phyloP scores from a whole-genome alignment of 805 yeast species.

The Cyberlindnera galapagoensis region DNA sequence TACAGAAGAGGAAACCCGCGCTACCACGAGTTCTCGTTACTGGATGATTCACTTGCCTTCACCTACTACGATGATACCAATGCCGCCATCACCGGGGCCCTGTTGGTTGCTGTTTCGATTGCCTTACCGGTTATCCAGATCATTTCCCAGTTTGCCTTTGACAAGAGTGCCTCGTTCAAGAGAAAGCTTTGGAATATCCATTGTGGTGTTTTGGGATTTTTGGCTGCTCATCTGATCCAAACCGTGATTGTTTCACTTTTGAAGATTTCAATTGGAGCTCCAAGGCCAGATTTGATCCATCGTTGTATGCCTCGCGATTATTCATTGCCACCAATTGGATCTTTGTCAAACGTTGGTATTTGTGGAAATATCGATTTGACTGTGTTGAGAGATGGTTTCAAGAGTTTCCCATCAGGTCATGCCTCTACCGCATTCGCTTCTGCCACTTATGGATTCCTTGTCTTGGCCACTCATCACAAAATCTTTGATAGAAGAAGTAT shows the following conservation, averaged over 20 bases:
- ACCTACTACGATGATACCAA: constrained; percentile 28
- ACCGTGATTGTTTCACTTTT: constrained; percentile 34
- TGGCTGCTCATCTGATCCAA: constrained; percentile 34
- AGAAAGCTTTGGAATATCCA: constrained; percentile 37
- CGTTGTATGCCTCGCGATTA: constrained; percentile 38
- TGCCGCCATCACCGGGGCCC: constrained; percentile 27
- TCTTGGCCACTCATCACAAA: constrained; percentile 29
- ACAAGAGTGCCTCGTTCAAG: constrained; percentile 11
- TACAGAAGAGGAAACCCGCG: constrained; percentile 33
- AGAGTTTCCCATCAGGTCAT: constrained; percentile 57
- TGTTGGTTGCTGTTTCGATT: constrained; percentile 26
- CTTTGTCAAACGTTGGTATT: constrained; percentile 38
- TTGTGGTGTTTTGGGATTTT: constrained; percentile 28
- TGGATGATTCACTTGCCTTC: constrained; percentile 29
- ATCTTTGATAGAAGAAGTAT: constrained; percentile 32
- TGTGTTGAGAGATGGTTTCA: constrained; percentile 42
- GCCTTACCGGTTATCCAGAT: constrained; percentile 30
- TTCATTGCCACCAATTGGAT: constrained; percentile 28
- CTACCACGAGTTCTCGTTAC: constrained; percentile 33
- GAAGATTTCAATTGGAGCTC: constrained; percentile 43
- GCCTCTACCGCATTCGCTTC: constrained; percentile 46
- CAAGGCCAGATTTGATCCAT: constrained; percentile 47
- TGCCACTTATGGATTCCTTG: constrained; percentile 30
- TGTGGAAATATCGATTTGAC: constrained; percentile 34
- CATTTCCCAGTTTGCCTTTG: constrained; percentile 13